Base-by-base conservation (phyloP, 176 grass and related monocot species). In the Juncus effusus region DNA sequence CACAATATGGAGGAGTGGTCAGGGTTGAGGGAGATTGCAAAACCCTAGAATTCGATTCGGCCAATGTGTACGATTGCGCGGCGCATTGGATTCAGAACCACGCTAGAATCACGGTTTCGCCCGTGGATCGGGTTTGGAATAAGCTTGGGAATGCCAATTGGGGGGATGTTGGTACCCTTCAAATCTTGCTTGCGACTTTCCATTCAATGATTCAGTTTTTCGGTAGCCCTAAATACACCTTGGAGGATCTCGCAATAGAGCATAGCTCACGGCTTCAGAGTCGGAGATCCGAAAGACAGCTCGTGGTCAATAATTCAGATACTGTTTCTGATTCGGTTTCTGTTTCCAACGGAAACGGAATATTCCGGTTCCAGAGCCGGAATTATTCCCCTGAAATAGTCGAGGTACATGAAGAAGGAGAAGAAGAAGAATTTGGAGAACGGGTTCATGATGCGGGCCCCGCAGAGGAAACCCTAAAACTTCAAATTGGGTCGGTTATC, bases 131-230 rank as follows among this genome's bases (percentile, higher is more conserved):
- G 19, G 75, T 99, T 8, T 99, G 94, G 94, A 99, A 99, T 79
- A 99, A 99, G 64, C 85, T 99, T 52, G 94, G 88, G 61, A 99
- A 99, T 82, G 88, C 94, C 77, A 99, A 99, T 65, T 93, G 94
- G 94, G 78, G 85, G 13, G 88, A 99, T 65, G 55, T 99, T 80
- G 94, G 94, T 70, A 87, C 94, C 28, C 83, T 93, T 67, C 94
- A 89, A 59, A 81, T 86, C 82, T 81, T 93, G 69, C 83, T 80
- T 10, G 88, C 94, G 72, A 84, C 85, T 71, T 99, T 86, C 64
- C 83, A 87, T 71, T 99, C 85, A 40, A 82, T 89, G 75, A 75
- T 99, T 62, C 88, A 84, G 13, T 99, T 93, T 78, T 87, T 75
- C 63, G 94, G 94, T 44, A 62, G 51, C 65, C 88, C 85, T 6